phyloP scores from a whole-genome alignment of 805 yeast species.

The Wickerhamomyces rabaulensis region DNA sequence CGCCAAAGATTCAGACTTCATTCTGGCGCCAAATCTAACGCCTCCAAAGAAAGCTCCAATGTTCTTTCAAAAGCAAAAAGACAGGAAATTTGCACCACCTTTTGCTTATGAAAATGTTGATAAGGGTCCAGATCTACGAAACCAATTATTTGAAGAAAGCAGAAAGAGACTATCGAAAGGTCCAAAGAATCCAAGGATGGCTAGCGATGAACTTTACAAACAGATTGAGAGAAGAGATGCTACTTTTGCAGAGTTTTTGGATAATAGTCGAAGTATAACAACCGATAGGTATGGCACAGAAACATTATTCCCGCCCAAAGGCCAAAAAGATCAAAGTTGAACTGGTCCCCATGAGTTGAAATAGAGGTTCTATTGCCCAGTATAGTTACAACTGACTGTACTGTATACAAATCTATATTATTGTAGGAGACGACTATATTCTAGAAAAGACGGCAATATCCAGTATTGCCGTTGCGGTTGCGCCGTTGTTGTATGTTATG shows the following conservation, averaged over 20 bases:
- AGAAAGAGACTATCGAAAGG: background rate
- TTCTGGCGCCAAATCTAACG: background rate
- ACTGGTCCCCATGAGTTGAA: too few species aligned
- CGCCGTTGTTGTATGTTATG: too few species aligned
- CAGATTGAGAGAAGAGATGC: background rate
- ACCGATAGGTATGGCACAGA: background rate
- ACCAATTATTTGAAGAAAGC: background rate
- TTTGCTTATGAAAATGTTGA: background rate
- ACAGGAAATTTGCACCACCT: background rate
- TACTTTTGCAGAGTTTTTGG: background rate
- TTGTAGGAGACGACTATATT: background rate
- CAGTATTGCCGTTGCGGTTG: background rate
- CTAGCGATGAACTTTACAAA: background rate
- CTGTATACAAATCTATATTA: background rate
- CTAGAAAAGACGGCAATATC: background rate
- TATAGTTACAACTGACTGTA: background rate
- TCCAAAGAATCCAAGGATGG: background rate
- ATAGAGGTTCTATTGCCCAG: too few species aligned
- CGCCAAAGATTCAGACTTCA: background rate
- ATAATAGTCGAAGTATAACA: background rate
- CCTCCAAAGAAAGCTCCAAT: background rate
- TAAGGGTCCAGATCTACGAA: background rate
- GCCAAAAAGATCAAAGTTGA: too few species aligned
- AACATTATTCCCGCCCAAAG: too few species aligned
- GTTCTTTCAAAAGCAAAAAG: background rate